phyloP scores from a whole-genome alignment of 2,329 filamentous ascomycete species.

The Byssoonygena ceratinophila region DNA sequence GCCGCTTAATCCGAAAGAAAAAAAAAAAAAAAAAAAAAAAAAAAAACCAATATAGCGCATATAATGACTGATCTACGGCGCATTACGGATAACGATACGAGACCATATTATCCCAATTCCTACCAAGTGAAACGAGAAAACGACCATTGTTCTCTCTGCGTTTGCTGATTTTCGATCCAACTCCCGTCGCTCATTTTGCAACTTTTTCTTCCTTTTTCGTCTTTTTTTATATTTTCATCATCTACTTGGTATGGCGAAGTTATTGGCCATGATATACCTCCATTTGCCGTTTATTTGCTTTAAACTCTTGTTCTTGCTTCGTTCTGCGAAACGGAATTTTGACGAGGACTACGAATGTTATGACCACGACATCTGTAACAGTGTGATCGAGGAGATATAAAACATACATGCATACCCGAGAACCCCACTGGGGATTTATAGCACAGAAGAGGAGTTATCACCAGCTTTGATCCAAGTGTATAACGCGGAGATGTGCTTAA shows the following conservation, averaged over 20 bases:
- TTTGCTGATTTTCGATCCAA: neutral
- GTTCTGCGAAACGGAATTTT: neutral
- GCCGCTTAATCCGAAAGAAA: conserved; percentile 1
- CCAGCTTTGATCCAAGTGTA: neutral
- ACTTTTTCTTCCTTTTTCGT: neutral
- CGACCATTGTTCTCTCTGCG: conserved; percentile 4
- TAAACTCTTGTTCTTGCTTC: neutral
- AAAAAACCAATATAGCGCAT: neutral
- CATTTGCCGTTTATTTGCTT: neutral
- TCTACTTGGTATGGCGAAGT: neutral
- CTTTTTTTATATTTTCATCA: too few relatives aligned
- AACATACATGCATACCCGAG: neutral
- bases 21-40: neutral
- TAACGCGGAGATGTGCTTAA: neutral
- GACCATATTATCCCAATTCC: conserved; percentile 2
- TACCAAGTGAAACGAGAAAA: conserved; percentile 10
- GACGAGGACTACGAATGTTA: conserved; percentile 7
- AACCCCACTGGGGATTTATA: neutral
- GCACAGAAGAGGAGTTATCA: neutral
- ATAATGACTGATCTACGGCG: conserved; percentile 6
- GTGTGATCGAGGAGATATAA: conserved; percentile 2
- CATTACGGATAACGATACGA: conserved; percentile 4
- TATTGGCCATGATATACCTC: neutral
- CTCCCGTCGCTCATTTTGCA: neutral
- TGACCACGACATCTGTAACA: conserved; percentile 5